phyloP scores from a whole-genome alignment of 2,329 filamentous ascomycete genomes.

The Simplicillium sp. region DNA sequence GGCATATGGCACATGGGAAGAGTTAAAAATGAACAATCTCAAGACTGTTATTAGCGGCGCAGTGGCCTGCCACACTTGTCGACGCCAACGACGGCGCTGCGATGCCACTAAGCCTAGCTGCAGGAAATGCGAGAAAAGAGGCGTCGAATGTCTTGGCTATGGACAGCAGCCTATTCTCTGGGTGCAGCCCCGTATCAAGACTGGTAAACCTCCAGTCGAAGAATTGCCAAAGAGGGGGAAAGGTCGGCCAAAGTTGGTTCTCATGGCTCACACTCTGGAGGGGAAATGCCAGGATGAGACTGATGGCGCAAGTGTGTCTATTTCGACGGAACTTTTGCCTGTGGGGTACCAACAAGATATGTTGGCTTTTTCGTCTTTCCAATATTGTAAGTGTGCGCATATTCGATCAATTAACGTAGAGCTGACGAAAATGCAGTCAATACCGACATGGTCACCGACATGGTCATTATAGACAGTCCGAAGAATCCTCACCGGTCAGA shows the following conservation, averaged over 20 bases:
- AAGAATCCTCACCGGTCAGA: constrained; percentile 4
- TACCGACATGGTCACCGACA: constrained; percentile 3
- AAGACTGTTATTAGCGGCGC: too few relatives aligned
- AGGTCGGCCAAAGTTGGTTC: constrained; percentile 8
- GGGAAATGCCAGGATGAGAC: not conserved
- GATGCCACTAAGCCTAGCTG: constrained; percentile 7
- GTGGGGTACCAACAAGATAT: not conserved
- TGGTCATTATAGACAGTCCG: constrained; percentile 8
- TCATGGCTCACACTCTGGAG: constrained; percentile 3
- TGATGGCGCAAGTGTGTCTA: not conserved
- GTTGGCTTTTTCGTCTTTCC: not conserved
- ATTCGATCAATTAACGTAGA: not conserved
- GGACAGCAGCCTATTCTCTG: constrained; percentile 8
- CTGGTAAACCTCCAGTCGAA: too few relatives aligned
- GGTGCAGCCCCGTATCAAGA: constrained; percentile 4
- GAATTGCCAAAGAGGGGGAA: constrained; percentile 2
- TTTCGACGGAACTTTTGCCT: not conserved
- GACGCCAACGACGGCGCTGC: constrained; percentile 8
- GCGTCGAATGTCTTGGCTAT: constrained; percentile 10
- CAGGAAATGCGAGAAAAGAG: constrained; percentile 7
- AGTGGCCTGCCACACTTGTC: constrained; percentile 9
- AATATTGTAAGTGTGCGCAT: too few relatives aligned
- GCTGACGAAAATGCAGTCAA: not conserved
- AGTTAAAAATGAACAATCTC: too few relatives aligned
- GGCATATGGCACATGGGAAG: too few relatives aligned